Percentiles rank a stretch among this genome's conserved stretches.
Evolutionary conservation across 257 asterid genomes (phyloP).

Genomic region (Avicennia marina): DNA sequence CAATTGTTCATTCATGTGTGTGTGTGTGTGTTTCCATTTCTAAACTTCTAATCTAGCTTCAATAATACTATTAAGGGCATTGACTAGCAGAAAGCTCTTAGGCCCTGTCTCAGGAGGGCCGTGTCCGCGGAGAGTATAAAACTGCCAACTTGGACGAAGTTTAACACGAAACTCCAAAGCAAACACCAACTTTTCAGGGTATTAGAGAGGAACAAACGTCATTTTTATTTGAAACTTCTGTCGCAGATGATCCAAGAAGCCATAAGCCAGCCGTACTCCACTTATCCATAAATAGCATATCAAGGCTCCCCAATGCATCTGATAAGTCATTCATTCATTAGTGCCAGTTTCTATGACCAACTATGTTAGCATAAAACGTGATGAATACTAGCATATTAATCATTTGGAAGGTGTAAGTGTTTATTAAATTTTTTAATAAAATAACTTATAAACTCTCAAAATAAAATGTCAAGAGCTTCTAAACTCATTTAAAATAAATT

Average conservation of each 20-base stretch:
- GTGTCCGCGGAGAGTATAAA: conserved; percentile 2
- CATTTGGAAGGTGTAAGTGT: too few species aligned
- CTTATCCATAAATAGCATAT: conserved; percentile 11
- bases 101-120: conserved; percentile 5
- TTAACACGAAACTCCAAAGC: conserved; percentile 19
- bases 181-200: conserved; percentile 21
- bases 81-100: conserved; percentile 1
- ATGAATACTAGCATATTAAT: neutral
- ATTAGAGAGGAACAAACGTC: conserved; percentile 24
- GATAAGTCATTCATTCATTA: neutral
- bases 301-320: neutral
- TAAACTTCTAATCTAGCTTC: neutral
- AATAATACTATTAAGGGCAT: neutral
- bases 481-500: too few species aligned
- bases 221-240: conserved; percentile 24
- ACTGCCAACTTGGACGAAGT: conserved; percentile 24
- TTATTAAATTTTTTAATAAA: too few species aligned
- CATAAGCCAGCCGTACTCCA: conserved; percentile 17
- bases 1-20: neutral
- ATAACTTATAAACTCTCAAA: too few species aligned
- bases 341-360: neutral
- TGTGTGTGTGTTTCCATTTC: neutral
- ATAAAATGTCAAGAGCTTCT: too few species aligned
- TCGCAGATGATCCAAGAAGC: conserved; percentile 16
- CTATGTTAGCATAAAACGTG: neutral